These are phyloP conservation scores for Ganoderma resinaceum DNA, from an alignment of 1,284 basidiomycete species.

Conservation along the genomic window DNA sequence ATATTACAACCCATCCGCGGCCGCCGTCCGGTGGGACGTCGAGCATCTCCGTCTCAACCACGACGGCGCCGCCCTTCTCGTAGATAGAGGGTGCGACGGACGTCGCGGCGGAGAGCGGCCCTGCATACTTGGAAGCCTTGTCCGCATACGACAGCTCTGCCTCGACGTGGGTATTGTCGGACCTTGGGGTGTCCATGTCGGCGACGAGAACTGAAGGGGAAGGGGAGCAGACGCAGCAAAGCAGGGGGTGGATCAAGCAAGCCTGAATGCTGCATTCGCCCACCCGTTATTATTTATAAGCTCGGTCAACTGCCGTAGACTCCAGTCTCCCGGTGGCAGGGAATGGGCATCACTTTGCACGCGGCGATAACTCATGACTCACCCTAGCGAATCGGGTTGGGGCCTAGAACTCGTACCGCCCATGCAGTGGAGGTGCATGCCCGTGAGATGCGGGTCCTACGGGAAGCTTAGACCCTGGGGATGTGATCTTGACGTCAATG, in stretches of 20 bases:
- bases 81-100: constrained; percentile 24
- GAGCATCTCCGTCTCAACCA: constrained; percentile 17
- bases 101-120: constrained; percentile 26
- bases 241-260: constrained; percentile 5
- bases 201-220: constrained; percentile 1
- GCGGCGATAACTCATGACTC: constrained; percentile 21
- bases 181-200: constrained; percentile 34
- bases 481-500: constrained; percentile 33
- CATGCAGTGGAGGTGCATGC: constrained; percentile 8
- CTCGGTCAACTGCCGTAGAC: not conserved
- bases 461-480: constrained; percentile 5
- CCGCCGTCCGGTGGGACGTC: constrained; percentile 35
- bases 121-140: constrained; percentile 28
- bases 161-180: constrained; percentile 34
- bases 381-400: not conserved
- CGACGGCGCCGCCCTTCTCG: constrained; percentile 21
- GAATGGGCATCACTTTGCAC: not conserved
- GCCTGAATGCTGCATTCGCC: not conserved
- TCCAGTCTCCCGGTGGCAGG: not conserved
- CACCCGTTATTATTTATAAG: not conserved
- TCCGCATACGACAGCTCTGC: constrained; percentile 19
- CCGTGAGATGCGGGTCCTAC: constrained; percentile 11
- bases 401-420: not conserved
- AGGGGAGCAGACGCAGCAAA: constrained; percentile 8
- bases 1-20: constrained; percentile 33